A percentile compares a stretch with the other conserved stretches of the same genome.
These are phyloP conservation scores for Grosmannia penicillata DNA, from an alignment of 2,329 filamentous ascomycete genomes.

Conservation along the genomic window DNA sequence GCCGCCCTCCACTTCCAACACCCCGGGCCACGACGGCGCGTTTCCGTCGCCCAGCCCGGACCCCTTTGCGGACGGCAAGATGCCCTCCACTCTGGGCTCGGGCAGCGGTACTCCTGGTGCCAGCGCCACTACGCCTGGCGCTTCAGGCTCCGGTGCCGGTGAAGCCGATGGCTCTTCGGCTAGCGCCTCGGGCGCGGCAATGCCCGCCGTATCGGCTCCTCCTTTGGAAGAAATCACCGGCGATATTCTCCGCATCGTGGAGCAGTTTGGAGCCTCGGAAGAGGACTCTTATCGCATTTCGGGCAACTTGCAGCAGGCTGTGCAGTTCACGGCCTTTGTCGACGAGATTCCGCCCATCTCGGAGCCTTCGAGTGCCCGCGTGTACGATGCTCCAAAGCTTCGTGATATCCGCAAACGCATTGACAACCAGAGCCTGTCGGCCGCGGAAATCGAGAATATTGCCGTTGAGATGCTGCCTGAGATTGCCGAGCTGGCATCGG, in stretches of 20 bases:
- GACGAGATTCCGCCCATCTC: conserved; percentile 80
- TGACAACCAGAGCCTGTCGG: conserved; percentile 79
- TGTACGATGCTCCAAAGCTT: conserved; percentile 87
- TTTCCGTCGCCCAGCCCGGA: conserved; percentile 87
- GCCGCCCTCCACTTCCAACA: conserved; percentile 77
- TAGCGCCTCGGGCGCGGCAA: conserved; percentile 19
- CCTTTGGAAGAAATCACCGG: conserved; percentile 62
- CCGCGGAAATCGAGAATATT: conserved; percentile 80
- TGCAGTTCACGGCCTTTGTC: conserved; percentile 56
- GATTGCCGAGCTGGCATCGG: conserved; percentile 84
- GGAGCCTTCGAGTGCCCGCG: conserved; percentile 75
- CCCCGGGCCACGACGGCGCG: conserved; percentile 75
- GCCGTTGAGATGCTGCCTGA: conserved; percentile 91
- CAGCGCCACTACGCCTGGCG: no score
- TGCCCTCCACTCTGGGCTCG: conserved; percentile 7
- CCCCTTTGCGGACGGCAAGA: conserved; percentile 42
- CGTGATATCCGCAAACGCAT: conserved; percentile 95
- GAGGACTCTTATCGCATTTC: conserved; percentile 64
- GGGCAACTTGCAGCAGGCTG: conserved; percentile 58
- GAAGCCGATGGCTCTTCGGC: conserved; percentile 4
- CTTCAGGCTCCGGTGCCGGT: conserved; percentile 9
- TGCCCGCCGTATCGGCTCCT: conserved; percentile 41
- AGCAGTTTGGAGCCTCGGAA: conserved; percentile 71
- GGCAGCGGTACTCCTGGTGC: conserved; percentile 8
- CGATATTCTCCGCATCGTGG: conserved; percentile 75